Conservation (phyloP, 495 filamentous ascomycete genomes). For the Xylaria intraflava region DNA sequence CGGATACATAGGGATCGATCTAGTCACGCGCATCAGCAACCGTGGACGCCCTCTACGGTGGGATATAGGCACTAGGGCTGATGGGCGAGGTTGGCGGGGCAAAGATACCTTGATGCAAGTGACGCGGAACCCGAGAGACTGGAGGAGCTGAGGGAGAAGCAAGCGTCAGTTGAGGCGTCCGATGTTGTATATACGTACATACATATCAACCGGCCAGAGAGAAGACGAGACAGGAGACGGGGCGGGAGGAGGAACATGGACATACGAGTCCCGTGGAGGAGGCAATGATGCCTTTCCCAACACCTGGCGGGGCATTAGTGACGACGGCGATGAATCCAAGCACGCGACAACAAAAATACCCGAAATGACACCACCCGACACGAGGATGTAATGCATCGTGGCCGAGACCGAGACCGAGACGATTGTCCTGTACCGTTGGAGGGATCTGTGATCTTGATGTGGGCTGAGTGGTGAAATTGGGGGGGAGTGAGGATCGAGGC, state of each 20-base stretch:
- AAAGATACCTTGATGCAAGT: constrained; percentile 13
- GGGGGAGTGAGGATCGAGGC: not conserved
- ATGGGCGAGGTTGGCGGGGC: constrained; percentile 20
- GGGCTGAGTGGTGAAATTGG: constrained; percentile 9
- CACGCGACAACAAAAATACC: constrained; percentile 19
- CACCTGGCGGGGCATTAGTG: constrained; percentile 16
- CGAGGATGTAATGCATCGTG: constrained; percentile 79
- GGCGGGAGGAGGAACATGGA: not conserved
- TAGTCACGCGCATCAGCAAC: constrained; percentile 33
- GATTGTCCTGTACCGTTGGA: not conserved
- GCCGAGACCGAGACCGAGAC: constrained; percentile 17
- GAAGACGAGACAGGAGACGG: not conserved
- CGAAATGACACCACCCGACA: constrained; percentile 59
- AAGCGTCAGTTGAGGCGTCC: not conserved
- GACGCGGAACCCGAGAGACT: constrained; percentile 18
- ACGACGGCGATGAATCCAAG: constrained; percentile 6
- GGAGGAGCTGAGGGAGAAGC: constrained; percentile 12
- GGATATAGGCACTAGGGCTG: not conserved
- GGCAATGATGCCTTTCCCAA: constrained; percentile 30
- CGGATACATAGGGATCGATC: constrained; percentile 79
- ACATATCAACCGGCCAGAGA: not conserved
- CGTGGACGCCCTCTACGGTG: not conserved
- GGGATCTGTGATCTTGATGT: not conserved
- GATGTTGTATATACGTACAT: not conserved
- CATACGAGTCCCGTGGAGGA: constrained; percentile 15